These are phyloP conservation scores for Cotoneaster glaucophyllus DNA, from an alignment of 306 rosid genomes.

Conservation along the genomic window DNA sequence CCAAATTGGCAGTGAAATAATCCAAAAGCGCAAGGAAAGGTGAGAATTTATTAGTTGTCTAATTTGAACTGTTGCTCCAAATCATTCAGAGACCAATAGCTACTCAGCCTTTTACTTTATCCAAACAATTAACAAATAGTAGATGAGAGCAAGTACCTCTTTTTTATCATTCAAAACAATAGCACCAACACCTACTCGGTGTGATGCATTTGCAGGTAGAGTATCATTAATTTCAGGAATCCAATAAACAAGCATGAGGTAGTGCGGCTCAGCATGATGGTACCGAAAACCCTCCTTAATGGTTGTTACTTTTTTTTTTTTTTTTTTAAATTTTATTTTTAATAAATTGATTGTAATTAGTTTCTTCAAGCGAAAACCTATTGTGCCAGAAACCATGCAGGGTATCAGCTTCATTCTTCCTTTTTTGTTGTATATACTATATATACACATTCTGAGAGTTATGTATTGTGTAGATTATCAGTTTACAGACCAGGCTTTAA, in stretches of 20 bases:
- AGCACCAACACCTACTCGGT: conserved; percentile 70
- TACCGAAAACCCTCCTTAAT: conserved; percentile 86
- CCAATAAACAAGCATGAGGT: conserved; percentile 86
- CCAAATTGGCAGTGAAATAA: too few species aligned
- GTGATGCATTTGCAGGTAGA: conserved; percentile 82
- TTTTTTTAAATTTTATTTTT: neutral
- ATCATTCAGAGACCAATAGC: neutral
- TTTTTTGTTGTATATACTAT: neutral
- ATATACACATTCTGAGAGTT: neutral
- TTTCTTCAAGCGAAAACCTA: neutral
- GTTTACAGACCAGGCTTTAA: neutral
- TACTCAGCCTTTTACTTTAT: neutral
- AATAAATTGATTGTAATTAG: neutral
- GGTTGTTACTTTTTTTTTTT: neutral
- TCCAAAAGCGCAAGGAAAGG: neutral
- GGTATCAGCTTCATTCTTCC: neutral
- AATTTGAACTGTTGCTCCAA: neutral
- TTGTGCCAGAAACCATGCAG: neutral
- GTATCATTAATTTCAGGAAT: conserved; percentile 52
- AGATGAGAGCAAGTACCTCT: conserved; percentile 48
- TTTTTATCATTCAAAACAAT: conserved; percentile 55
- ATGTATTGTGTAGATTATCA: neutral
- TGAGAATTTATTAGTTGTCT: neutral
- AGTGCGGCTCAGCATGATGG: conserved; percentile 87
- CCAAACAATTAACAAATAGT: neutral